Conservation (phyloP, 352 stramenopile species). For the Blastocystis sp. region DNA sequence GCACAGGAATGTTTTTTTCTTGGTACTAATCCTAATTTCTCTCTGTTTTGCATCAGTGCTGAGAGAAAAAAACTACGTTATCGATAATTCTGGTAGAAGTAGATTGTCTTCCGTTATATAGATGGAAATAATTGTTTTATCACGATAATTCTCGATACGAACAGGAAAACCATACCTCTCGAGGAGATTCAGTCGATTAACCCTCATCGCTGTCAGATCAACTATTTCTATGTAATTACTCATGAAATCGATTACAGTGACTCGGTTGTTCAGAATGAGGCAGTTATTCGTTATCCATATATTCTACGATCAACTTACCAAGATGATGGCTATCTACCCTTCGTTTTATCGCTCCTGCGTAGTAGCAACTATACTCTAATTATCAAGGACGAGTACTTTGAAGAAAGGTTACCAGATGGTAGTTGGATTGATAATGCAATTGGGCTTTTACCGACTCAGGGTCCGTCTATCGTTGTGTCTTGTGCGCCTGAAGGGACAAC, state of each 20-base stretch:
- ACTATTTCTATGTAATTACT: slow-evolving; percentile 41
- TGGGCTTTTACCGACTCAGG: neutral
- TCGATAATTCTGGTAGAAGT: neutral
- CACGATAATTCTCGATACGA: slow-evolving; percentile 11
- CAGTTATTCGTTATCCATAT: neutral
- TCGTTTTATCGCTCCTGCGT: neutral
- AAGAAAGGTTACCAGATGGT: neutral
- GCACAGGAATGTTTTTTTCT: neutral
- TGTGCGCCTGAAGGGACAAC: neutral
- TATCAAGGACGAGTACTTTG: slow-evolving; percentile 19
- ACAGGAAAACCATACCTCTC: neutral
- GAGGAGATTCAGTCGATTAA: neutral
- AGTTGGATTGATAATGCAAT: slow-evolving; percentile 35
- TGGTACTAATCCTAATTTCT: neutral
- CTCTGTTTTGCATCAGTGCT: neutral
- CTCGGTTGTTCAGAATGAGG: neutral
- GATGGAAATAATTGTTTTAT: slow-evolving; percentile 18
- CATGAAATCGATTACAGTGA: neutral
- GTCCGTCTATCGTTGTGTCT: neutral
- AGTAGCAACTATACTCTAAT: slow-evolving; percentile 24
- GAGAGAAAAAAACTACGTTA: neutral
- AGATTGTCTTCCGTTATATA: neutral
- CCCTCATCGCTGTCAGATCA: neutral
- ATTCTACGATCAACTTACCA: neutral
- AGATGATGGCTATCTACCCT: slow-evolving; percentile 1